Percentiles rank a stretch among this genome's conserved stretches.
Conservation (phyloP, 2,329 filamentous ascomycete species). For the Penicillium sp. region DNA sequence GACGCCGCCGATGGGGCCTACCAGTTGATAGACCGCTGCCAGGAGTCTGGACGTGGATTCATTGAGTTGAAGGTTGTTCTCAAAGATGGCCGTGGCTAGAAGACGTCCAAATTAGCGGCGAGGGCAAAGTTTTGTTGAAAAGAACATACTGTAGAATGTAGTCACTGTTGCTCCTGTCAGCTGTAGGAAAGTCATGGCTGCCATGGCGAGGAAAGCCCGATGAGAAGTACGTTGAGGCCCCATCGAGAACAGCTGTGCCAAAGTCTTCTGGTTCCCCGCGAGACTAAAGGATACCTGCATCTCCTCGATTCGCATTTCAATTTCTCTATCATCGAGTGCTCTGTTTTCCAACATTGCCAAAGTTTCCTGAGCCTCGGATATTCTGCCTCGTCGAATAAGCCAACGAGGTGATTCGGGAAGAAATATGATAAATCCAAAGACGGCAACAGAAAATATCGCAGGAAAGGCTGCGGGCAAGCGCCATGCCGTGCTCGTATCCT, state of each 20-base stretch:
- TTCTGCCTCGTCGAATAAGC: constrained; percentile 20
- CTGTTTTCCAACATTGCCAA: constrained; percentile 20
- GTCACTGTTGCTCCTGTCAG: constrained; percentile 26
- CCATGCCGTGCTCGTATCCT: constrained; percentile 17
- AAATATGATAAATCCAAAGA: constrained; percentile 15
- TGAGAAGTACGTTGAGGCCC: constrained; percentile 24
- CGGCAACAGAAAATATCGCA: constrained; percentile 15
- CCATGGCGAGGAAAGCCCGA: constrained; percentile 19
- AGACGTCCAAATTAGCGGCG: background rate
- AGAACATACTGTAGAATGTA: constrained; percentile 24
- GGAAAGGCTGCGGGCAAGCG: constrained; percentile 24
- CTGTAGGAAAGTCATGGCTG: constrained; percentile 20
- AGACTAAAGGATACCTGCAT: constrained; percentile 22
- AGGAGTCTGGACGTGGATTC: constrained; percentile 24
- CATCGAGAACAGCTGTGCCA: constrained; percentile 20
- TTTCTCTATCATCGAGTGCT: constrained; percentile 1
- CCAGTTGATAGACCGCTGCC: constrained; percentile 24
- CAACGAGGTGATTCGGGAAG: constrained; percentile 27
- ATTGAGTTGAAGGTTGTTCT: constrained; percentile 20
- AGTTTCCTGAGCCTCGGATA: constrained; percentile 19
- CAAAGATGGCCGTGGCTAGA: constrained; percentile 25
- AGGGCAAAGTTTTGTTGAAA: background rate
- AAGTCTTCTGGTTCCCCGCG: constrained; percentile 10
- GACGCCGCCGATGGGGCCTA: constrained; percentile 22
- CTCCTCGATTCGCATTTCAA: constrained; percentile 19